phyloP scores from a whole-genome alignment of 352 stramenopile genomes.

The Phytophthora lateralis region DNA sequence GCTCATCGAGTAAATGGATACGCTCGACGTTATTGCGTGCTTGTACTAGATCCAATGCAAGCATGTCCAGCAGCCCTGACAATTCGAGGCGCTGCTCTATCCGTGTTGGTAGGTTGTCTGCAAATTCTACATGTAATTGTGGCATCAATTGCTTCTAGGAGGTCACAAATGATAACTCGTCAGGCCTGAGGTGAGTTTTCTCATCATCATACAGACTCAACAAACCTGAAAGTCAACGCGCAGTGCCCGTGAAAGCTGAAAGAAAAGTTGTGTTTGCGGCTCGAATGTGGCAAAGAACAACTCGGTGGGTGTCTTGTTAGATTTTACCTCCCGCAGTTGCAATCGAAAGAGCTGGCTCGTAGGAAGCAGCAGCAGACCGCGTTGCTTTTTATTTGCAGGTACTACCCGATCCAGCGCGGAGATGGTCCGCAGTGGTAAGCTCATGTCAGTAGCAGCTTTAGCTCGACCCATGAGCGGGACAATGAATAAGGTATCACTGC shows the following conservation, averaged over 20 bases:
- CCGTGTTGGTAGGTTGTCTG: conserved; percentile 3
- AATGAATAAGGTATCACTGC: conserved; percentile 45
- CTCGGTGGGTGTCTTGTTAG: conserved; percentile 17
- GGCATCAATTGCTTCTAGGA: conserved; percentile 33
- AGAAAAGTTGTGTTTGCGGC: conserved; percentile 59
- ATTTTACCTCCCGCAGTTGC: conserved; percentile 17
- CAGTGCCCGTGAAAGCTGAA: conserved; percentile 48
- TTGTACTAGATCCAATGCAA: conserved; percentile 40
- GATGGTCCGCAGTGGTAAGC: conserved; percentile 35
- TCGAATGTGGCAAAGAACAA: conserved; percentile 71
- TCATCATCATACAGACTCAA: background rate
- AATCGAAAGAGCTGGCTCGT: conserved; percentile 63
- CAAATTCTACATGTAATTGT: background rate
- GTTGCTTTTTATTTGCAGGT: conserved; percentile 41
- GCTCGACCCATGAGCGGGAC: conserved; percentile 45
- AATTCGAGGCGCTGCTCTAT: conserved; percentile 35
- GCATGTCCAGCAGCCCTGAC: conserved; percentile 35
- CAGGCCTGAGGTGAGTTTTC: background rate
- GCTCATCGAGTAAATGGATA: conserved; percentile 48
- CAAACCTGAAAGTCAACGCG: conserved; percentile 53
- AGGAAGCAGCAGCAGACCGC: conserved; percentile 49
- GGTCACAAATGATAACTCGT: conserved; percentile 6
- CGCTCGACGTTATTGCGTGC: conserved; percentile 23
- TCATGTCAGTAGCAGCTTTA: conserved; percentile 20
- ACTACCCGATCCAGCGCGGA: conserved; percentile 43